Evolutionary conservation across 2,329 filamentous ascomycete genomes (phyloP).

Genomic region (Paecilomyces dactylethromorphus): DNA sequence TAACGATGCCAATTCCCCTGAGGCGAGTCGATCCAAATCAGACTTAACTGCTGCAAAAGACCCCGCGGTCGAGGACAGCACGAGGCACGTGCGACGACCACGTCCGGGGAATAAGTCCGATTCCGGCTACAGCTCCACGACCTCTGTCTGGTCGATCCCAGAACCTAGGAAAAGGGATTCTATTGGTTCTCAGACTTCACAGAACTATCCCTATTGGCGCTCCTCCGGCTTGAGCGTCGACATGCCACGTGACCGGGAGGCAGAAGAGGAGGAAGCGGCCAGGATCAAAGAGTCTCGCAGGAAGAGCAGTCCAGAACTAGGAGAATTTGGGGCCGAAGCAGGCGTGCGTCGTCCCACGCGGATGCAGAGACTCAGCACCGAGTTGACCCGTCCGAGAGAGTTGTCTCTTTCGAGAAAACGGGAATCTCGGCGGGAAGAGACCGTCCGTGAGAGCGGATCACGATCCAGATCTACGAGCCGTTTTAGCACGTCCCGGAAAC

Average conservation of each 20-base stretch:
- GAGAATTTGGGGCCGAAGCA: background rate
- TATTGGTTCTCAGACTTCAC: background rate
- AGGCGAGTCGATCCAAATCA: conserved; percentile 1
- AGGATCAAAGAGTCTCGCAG: background rate
- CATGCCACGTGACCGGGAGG: background rate
- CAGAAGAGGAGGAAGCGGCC: background rate
- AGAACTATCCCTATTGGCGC: background rate
- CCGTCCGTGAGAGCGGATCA: background rate
- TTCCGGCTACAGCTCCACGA: conserved; percentile 33
- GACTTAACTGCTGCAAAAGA: conserved; percentile 7
- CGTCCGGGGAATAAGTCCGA: conserved; percentile 26
- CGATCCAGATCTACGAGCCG: background rate
- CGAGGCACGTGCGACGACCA: conserved; percentile 9
- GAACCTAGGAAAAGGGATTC: background rate
- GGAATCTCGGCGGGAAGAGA: background rate
- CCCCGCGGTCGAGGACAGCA: conserved; percentile 3
- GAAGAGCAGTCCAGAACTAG: background rate
- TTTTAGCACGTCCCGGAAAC: background rate
- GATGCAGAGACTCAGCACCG: background rate
- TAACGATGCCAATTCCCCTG: conserved; percentile 9
- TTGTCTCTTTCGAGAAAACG: background rate
- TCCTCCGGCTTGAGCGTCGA: background rate
- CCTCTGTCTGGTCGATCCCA: conserved; percentile 11
- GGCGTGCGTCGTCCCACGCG: background rate
- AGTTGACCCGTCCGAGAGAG: background rate